Percentiles rank a stretch among this genome's conserved stretches.
These are phyloP conservation scores for Sextonia rubra DNA, from an alignment of 164 flowering plant species.

Conservation along the genomic window DNA sequence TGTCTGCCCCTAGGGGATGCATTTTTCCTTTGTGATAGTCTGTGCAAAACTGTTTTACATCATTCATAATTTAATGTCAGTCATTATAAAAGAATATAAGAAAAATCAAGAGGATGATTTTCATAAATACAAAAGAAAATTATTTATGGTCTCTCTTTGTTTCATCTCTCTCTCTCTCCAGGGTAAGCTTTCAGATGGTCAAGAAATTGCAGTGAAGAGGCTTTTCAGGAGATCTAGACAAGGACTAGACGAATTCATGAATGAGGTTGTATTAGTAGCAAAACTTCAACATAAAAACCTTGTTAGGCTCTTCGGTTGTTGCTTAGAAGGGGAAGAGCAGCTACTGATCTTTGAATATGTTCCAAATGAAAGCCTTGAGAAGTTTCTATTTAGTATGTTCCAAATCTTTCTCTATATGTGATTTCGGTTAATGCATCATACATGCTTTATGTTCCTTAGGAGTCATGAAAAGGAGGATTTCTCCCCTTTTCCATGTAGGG, in stretches of 20 bases:
- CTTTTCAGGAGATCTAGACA: constrained; percentile 29
- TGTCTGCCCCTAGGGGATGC: neutral
- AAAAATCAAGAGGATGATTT: neutral
- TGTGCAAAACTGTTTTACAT: neutral
- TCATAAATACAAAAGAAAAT: neutral
- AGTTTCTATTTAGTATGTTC: constrained; percentile 23
- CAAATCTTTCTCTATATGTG: too few species aligned
- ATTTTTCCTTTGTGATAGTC: neutral
- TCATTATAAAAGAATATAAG: too few species aligned
- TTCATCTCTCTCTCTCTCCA: constrained; percentile 3
- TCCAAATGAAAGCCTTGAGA: constrained; percentile 32
- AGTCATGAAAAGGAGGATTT: too few species aligned
- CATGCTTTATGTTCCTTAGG: neutral
- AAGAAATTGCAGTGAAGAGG: constrained; percentile 41
- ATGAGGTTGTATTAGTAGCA: constrained; percentile 28
- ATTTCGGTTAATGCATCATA: neutral
- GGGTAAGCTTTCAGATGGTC: constrained; percentile 28
- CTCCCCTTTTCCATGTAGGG: neutral
- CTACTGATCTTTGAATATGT: constrained; percentile 36
- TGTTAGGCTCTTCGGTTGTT: constrained; percentile 35
- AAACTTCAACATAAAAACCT: constrained; percentile 44
- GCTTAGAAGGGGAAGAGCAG: constrained; percentile 32
- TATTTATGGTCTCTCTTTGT: neutral
- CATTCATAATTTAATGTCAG: too few species aligned
- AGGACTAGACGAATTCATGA: constrained; percentile 34